Conservation (phyloP, 352 stramenopile genomes). For the Globisporangium barbulae region DNA sequence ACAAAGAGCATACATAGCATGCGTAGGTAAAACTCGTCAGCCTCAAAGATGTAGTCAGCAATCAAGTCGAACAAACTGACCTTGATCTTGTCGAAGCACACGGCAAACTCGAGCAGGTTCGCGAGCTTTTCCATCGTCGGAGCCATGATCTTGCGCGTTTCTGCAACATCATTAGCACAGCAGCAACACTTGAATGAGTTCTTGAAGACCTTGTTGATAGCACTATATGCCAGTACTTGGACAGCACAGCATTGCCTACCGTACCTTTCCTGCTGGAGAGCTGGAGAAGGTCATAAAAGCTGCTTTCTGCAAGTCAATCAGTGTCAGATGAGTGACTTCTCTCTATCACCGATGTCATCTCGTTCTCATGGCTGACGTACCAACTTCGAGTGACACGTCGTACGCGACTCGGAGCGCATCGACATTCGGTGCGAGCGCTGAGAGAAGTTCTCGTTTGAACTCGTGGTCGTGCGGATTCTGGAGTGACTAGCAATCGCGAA, state of each 20-base stretch:
- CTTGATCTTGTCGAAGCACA: constrained; percentile 57
- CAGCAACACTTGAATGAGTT: not conserved
- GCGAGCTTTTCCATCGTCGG: constrained; percentile 49
- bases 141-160: constrained; percentile 32
- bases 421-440: constrained; percentile 39
- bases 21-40: not conserved
- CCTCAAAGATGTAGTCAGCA: not conserved
- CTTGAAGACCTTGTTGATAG: not conserved
- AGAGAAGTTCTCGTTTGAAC: constrained; percentile 34
- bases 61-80: constrained; percentile 1
- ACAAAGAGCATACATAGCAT: not conserved
- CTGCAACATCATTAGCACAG: not conserved
- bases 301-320: constrained; percentile 22
- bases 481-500: constrained; percentile 24
- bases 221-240: not conserved
- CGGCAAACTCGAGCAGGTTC: constrained; percentile 47
- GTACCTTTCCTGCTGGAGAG: constrained; percentile 45
- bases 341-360: not conserved
- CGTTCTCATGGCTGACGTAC: constrained; percentile 16
- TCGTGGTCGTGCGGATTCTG: constrained; percentile 30
- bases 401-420: constrained; percentile 34
- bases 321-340: not conserved
- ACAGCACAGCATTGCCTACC: constrained; percentile 4
- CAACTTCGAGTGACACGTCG: constrained; percentile 37
- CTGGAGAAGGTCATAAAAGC: constrained; percentile 42